Evolutionary conservation across 1,139 yeast species (phyloP).

Genomic region (Meyerozyma smithsonii): DNA sequence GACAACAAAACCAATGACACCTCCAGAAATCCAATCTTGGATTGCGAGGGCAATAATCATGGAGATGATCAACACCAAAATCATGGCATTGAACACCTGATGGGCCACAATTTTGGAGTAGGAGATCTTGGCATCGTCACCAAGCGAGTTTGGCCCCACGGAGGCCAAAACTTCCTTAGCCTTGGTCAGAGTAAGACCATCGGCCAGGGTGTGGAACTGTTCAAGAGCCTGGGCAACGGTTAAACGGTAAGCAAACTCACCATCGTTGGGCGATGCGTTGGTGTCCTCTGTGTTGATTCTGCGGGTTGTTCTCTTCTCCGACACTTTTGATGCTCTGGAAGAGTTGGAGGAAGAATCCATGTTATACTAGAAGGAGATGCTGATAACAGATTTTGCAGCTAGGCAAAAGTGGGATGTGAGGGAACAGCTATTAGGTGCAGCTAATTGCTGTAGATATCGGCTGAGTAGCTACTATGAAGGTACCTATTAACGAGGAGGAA

Average conservation of each 20-base stretch:
- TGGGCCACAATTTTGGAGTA: conserved; percentile 54
- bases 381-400: not conserved
- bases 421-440: no score
- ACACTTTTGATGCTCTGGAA: not conserved
- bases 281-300: conserved; percentile 2
- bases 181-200: conserved; percentile 14
- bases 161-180: conserved; percentile 11
- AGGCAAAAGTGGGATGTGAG: not conserved
- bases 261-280: not conserved
- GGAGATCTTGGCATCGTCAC: conserved; percentile 59
- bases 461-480: not conserved
- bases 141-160: conserved; percentile 59
- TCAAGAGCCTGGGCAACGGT: conserved; percentile 10
- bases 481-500: not conserved
- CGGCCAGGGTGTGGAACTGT: conserved; percentile 11
- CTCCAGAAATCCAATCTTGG: conserved; percentile 78
- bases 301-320: not conserved
- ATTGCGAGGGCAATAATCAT: conserved; percentile 75
- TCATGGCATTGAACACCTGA: conserved; percentile 79
- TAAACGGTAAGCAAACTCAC: conserved; percentile 13
- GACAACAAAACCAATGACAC: conserved; percentile 72
- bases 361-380: not conserved
- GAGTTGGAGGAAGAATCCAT: not conserved
- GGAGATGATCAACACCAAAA: conserved; percentile 65
- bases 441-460: not conserved